Evolutionary conservation across 2,329 filamentous ascomycete species (phyloP), one percentile per base, ranked within the genome.

Genomic region (Diaporthe amygdali): DNA sequence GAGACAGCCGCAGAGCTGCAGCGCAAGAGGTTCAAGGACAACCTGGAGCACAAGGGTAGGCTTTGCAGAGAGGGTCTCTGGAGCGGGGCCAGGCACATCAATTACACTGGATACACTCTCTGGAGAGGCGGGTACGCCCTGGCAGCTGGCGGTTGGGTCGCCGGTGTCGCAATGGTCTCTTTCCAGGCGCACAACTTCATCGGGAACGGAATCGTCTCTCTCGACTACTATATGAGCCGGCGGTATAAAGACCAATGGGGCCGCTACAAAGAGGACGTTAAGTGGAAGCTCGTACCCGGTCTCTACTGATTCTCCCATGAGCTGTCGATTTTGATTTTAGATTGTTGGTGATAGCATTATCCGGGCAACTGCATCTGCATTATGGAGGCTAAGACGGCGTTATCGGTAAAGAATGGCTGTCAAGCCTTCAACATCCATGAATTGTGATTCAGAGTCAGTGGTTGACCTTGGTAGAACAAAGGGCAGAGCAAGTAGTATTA

Each of bases 1-100:
- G 90, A 92, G 79, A 84, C 86, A 6, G 75, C 86, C 4, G 82
- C 88, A 0, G 90, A 92, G 80, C 76, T 86, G 34, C 90, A 92
- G 79, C 84, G 90, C 69, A 78, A 78, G 72, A 51, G 66, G 10
- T 84, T 84, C 79, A 84, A 84, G 78, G 74, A 76, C 34, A 72
- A 75, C 6, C 76, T 79, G 15, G 77, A 76, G 69, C 83, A 83
- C 71, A 74, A 78, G 66, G 83, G 82, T 68, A 81, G 79, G 75
- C 76, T 84, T 51, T 83, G 81, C 74, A 78, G 76, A 47, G 73
- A 70, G 34, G 82, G 83, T 0, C 76, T 84, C 32, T 84, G 82
- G 82, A 64, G 74, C n/a, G 78, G 76, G 77, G 80, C 81, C 8
- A 76, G 83, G 7, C 82, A 84, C 71, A 75, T 82, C 75, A 83